Evolutionary conservation across 306 rosid genomes (phyloP).

Genomic region (Prunus mongolica): DNA sequence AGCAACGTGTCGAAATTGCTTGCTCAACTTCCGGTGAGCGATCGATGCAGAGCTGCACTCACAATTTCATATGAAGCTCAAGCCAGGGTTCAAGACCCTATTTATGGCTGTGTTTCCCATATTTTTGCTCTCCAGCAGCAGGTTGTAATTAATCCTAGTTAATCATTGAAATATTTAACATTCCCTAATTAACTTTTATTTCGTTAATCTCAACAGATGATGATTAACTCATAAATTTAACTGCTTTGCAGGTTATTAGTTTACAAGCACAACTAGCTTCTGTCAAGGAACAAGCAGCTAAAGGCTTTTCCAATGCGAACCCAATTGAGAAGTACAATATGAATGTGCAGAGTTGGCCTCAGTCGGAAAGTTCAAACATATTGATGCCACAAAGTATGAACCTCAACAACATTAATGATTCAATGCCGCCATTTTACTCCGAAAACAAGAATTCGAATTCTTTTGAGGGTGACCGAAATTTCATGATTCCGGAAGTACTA

Average conservation of each 20-base stretch:
- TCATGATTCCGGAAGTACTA: conserved; percentile 34
- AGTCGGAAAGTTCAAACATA: conserved; percentile 40
- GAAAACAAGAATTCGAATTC: conserved; percentile 38
- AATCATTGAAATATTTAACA: background rate
- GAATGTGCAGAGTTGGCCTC: conserved; percentile 56
- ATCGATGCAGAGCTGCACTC: conserved; percentile 71
- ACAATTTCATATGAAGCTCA: conserved; percentile 97
- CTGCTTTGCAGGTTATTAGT: conserved; percentile 61
- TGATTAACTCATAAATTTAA: background rate
- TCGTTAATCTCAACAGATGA: background rate
- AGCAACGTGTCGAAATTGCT: conserved; percentile 96
- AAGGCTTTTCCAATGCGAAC: conserved; percentile 28
- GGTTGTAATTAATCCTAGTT: conserved; percentile 35
- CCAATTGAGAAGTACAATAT: background rate
- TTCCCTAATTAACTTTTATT: background rate
- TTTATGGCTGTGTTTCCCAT: conserved; percentile 95
- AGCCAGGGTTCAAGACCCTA: conserved; percentile 91
- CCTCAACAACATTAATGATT: conserved; percentile 3
- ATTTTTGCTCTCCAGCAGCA: conserved; percentile 94
- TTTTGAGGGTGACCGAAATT: conserved; percentile 39
- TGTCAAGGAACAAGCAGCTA: conserved; percentile 77
- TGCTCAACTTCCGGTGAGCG: conserved; percentile 66
- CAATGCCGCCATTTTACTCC: conserved; percentile 20
- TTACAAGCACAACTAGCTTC: conserved; percentile 76
- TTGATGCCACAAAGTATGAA: conserved; percentile 32